phyloP scores from a whole-genome alignment of 495 filamentous ascomycete species.

The Pseudomonodictys pantanalensis region DNA sequence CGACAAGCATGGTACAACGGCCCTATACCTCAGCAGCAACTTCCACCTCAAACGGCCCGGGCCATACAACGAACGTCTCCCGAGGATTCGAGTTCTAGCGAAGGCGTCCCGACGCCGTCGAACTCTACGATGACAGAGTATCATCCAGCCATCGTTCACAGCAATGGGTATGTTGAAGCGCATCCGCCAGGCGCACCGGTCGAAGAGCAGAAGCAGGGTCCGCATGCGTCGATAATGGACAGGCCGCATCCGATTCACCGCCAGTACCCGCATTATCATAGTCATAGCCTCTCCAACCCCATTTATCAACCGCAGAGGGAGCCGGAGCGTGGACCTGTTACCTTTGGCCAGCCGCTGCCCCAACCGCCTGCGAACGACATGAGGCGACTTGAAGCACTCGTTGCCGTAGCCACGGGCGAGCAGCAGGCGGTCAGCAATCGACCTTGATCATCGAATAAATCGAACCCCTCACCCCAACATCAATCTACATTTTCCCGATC shows the following conservation, averaged over 20 bases:
- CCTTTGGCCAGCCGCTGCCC: slow-evolving; percentile 30
- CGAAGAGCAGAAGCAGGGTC: slow-evolving; percentile 44
- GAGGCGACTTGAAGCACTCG: slow-evolving; percentile 75
- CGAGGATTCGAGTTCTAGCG: slow-evolving; percentile 70
- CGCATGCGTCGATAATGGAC: slow-evolving; percentile 41
- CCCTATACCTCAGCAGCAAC: slow-evolving; percentile 39
- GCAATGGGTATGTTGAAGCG: slow-evolving; percentile 60
- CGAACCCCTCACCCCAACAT: slow-evolving; percentile 28
- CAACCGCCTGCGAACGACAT: slow-evolving; percentile 50
- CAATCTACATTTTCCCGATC: no score
- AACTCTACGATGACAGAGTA: slow-evolving; percentile 58
- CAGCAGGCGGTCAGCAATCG: slow-evolving; percentile 49
- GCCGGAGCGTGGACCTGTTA: slow-evolving; percentile 33
- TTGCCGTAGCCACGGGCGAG: slow-evolving; percentile 85
- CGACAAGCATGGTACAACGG: slow-evolving; percentile 70
- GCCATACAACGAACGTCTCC: slow-evolving; percentile 57
- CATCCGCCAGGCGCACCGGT: slow-evolving; percentile 42
- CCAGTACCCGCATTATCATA: slow-evolving; percentile 13
- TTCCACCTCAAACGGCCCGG: slow-evolving; percentile 7
- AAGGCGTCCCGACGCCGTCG: slow-evolving; percentile 64
- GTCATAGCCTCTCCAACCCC: slow-evolving; percentile 16
- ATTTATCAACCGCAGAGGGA: slow-evolving; percentile 35
- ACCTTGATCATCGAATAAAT: no score
- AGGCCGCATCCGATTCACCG: slow-evolving; percentile 19
- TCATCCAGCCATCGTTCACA: slow-evolving; percentile 63